phyloP scores from a whole-genome alignment of 331 rosid genomes.

The Quercus phellos region DNA sequence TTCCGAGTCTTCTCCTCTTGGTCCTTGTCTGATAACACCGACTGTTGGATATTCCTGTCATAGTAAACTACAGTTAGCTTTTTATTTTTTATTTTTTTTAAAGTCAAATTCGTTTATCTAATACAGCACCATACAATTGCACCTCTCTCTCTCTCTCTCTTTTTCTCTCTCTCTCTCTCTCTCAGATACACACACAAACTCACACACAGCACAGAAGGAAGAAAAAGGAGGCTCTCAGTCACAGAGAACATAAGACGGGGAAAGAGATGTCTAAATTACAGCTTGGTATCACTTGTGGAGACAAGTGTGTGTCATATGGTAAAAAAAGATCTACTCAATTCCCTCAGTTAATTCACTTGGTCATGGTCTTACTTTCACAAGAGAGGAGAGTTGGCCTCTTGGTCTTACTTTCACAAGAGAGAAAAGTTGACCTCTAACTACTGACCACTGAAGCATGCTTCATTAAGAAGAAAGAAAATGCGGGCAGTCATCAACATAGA shows the following conservation, averaged over 20 bases:
- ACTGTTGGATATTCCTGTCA: conserved; percentile 46
- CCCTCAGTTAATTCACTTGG: background rate
- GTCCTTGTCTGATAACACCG: conserved; percentile 51
- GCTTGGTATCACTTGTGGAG: background rate
- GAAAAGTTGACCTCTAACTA: background rate
- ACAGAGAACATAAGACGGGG: background rate
- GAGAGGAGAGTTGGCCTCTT: too few relatives aligned
- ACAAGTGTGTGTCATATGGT: background rate
- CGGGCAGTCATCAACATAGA: background rate
- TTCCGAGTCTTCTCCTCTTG: conserved; percentile 63
- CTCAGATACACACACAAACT: too few relatives aligned
- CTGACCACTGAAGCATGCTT: background rate
- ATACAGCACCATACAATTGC: background rate
- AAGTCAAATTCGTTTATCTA: background rate
- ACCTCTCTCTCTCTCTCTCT: background rate
- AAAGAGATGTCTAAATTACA: background rate
- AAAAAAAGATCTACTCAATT: background rate
- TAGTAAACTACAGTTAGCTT: conserved; percentile 27
- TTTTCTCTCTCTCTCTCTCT: background rate
- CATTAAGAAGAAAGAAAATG: background rate
- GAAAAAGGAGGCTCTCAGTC: background rate
- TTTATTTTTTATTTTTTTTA: too few relatives aligned
- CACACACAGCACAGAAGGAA: background rate
- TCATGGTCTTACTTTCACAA: background rate
- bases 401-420: background rate